Evolutionary conservation across 2,329 filamentous ascomycete species (phyloP), one percentile per base, ranked within the genome.

Genomic region (Arthrocladium fulminans): DNA sequence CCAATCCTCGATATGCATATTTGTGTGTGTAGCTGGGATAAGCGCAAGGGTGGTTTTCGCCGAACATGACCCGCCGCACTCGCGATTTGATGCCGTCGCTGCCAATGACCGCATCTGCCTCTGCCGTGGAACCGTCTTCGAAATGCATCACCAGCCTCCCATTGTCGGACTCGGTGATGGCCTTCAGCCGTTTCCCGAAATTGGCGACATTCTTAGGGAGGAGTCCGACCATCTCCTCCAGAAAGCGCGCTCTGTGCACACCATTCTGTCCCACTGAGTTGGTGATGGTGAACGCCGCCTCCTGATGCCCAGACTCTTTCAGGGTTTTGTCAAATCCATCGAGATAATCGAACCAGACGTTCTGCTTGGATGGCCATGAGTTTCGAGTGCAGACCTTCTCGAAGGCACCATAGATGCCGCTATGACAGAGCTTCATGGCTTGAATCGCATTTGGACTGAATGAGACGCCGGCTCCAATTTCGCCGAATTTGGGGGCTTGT

Each of bases 41-140:
- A 1, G 69, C 65, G 3, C 69, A 67, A 0, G 68, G 68, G 50
- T 71, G 61, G 19, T 66, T 62, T 2, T 67, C 59, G 0, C 74
- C 76, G 2, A 82, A 64, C 3, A 84, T 61, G 12, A 76, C 60
- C 24, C 72, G 60, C 6, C 81, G 68, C 2, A 75, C 68, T 2
- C 68, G 65, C 0, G 76, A 79, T 59, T 79, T 79, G 57, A 84
- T 80, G 0, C 81, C 81, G 61, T 84, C 81, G 58, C 77, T 81
- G 3, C 77, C 80, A 48, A 84, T 51, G 3, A 59, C 50, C 4
- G 65, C 62, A 53, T 68, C 67, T 12, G 71, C 66, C 38, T 67
- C 60, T 1, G 65, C 66, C 1, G 60, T 61, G 5, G 61, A 62
- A 0, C 71, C 71, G 51, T 75, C 72, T 13, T 62, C 56, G 45